Conservation (phyloP, 2,329 filamentous ascomycete genomes). For the Cadophora malorum region DNA sequence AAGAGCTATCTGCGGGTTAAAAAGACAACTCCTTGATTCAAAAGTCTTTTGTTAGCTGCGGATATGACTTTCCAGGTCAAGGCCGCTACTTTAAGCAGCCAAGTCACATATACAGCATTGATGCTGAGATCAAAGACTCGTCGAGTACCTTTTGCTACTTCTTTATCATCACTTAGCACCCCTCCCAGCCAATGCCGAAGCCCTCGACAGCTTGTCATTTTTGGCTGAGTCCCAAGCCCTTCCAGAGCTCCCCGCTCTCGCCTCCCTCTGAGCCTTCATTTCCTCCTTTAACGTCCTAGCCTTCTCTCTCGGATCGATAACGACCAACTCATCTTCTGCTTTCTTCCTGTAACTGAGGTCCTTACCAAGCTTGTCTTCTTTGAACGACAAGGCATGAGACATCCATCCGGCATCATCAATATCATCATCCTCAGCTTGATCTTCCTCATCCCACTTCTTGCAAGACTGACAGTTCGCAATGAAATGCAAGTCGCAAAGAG, state of each 20-base stretch:
- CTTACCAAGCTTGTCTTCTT: constrained; percentile 89
- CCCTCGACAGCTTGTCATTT: constrained; percentile 62
- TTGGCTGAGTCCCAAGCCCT: constrained; percentile 64
- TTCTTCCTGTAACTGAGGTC: constrained; percentile 88
- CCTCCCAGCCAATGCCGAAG: constrained; percentile 60
- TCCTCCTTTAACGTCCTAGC: constrained; percentile 74
- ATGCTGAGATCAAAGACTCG: neutral
- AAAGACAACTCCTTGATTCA: neutral
- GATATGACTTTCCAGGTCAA: neutral
- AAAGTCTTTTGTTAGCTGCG: neutral
- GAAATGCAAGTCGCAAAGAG: constrained; percentile 91
- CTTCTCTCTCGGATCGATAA: constrained; percentile 91
- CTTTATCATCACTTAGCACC: constrained; percentile 55
- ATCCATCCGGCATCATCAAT: constrained; percentile 79
- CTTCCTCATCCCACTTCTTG: constrained; percentile 73
- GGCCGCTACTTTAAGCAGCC: neutral
- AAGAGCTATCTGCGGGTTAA: neutral
- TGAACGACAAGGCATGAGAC: constrained; percentile 83
- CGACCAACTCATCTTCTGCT: constrained; percentile 87
- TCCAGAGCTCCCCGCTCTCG: constrained; percentile 55
- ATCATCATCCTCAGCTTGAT: constrained; percentile 58
- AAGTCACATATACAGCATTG: neutral
- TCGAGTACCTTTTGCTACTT: neutral
- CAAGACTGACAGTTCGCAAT: constrained; percentile 96
- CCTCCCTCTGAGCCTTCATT: constrained; percentile 64